phyloP scores from a whole-genome alignment of 805 yeast species.

The Saccharomyces eubayanus region DNA sequence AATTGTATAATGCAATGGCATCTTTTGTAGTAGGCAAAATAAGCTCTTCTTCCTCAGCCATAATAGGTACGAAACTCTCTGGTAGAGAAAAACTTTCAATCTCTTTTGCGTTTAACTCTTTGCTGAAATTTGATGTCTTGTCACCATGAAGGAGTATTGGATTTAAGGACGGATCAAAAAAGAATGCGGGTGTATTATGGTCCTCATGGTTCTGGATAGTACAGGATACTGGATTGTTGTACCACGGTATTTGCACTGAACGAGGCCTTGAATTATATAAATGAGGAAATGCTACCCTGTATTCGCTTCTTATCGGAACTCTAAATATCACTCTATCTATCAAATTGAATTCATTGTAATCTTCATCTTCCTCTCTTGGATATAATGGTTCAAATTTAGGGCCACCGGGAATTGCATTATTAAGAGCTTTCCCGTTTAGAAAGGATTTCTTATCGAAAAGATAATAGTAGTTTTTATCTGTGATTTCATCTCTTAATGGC shows the following conservation, averaged over 20 bases:
- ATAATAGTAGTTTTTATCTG: constrained; percentile 54
- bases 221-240: constrained; percentile 55
- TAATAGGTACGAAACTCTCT: constrained; percentile 41
- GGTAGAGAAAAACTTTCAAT: constrained; percentile 37
- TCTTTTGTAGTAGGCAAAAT: constrained; percentile 41
- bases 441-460: constrained; percentile 74
- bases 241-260: constrained; percentile 53
- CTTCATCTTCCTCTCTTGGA: constrained; percentile 62
- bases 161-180: constrained; percentile 44
- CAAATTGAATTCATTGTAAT: constrained; percentile 83
- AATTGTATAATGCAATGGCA: constrained; percentile 65
- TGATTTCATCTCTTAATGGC: constrained; percentile 57
- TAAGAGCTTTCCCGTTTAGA: constrained; percentile 84
- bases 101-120: constrained; percentile 31
- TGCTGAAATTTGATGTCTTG: constrained; percentile 7
- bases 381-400: constrained; percentile 88
- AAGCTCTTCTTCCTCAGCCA: constrained; percentile 36
- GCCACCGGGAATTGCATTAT: constrained; percentile 86
- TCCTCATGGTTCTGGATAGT: constrained; percentile 36
- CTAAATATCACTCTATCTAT: constrained; percentile 82
- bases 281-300: constrained; percentile 78
- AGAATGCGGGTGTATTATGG: constrained; percentile 47
- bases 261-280: constrained; percentile 72
- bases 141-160: constrained; percentile 39
- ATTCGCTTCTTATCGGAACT: constrained; percentile 68